Evolutionary conservation across 1,284 basidiomycete species (phyloP).

Genomic region (Apiotrichum laibachii): DNA sequence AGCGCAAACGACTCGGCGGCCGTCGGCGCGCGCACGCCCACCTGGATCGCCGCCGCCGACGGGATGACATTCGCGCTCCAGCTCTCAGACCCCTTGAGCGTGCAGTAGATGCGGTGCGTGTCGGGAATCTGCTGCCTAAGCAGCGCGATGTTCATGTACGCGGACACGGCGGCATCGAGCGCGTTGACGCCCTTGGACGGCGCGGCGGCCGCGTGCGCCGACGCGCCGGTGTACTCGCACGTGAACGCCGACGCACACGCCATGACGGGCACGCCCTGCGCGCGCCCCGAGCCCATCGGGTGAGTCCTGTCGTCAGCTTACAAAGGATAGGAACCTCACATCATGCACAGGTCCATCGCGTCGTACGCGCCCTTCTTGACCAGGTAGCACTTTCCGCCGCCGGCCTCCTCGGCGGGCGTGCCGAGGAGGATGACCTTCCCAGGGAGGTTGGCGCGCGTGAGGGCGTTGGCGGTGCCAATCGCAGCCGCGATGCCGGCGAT

Average conservation of each 20-base stretch:
- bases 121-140: slow-evolving; percentile 49
- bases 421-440: slow-evolving; percentile 75
- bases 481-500: slow-evolving; percentile 44
- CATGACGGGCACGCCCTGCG: slow-evolving; percentile 8
- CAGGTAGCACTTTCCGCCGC: slow-evolving; percentile 71
- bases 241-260: slow-evolving; percentile 18
- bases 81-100: slow-evolving; percentile 40
- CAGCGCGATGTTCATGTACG: slow-evolving; percentile 51
- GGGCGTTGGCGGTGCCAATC: slow-evolving; percentile 18
- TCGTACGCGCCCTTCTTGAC: slow-evolving; percentile 54
- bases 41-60: slow-evolving; percentile 19
- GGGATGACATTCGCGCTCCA: slow-evolving; percentile 47
- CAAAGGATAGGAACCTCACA: too few relatives aligned
- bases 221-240: slow-evolving; percentile 21
- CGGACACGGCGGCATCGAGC: slow-evolving; percentile 53
- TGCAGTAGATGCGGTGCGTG: slow-evolving; percentile 37
- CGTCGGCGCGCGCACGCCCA: slow-evolving; percentile 40
- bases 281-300: slow-evolving; percentile 16
- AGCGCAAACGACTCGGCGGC: slow-evolving; percentile 31
- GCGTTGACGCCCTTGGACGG: slow-evolving; percentile 49
- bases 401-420: slow-evolving; percentile 71
- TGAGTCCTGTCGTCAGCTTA: slow-evolving; percentile 1
- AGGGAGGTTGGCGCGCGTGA: slow-evolving; percentile 50
- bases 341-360: slow-evolving; percentile 74
- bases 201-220: slow-evolving; percentile 21